Conservation (phyloP, 2,329 filamentous ascomycete genomes). For the Verticillium klebahnii region DNA sequence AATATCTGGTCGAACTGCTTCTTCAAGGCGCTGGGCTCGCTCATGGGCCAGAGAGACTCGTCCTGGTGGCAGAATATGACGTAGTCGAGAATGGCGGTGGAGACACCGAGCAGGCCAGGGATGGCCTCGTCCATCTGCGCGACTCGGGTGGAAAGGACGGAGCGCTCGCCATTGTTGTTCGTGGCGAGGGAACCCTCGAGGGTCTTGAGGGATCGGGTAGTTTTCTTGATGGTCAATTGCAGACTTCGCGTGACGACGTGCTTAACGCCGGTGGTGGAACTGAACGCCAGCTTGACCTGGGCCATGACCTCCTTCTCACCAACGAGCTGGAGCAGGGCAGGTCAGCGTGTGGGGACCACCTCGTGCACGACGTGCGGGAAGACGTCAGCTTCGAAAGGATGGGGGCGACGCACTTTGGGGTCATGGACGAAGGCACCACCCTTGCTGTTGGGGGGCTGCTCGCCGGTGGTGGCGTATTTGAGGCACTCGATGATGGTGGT, state of each 20-base stretch:
- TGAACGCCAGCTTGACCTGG: conserved; percentile 87
- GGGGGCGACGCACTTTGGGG: conserved; percentile 54
- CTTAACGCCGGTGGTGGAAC: conserved; percentile 68
- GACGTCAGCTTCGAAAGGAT: conserved; percentile 28
- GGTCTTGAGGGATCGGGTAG: conserved; percentile 70
- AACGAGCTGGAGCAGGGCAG: conserved; percentile 47
- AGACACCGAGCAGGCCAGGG: conserved; percentile 83
- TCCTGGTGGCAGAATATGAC: conserved; percentile 99
- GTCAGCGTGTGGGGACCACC: conserved; percentile 3
- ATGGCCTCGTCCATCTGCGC: conserved; percentile 80
- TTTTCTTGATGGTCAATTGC: conserved; percentile 83
- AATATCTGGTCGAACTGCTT: conserved; percentile 98
- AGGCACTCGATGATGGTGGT: conserved; percentile 98
- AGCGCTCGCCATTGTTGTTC: conserved; percentile 73
- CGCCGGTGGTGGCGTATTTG: conserved; percentile 94
- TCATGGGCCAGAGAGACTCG: conserved; percentile 95
- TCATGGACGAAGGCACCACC: conserved; percentile 95
- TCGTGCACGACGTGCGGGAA: too few species aligned
- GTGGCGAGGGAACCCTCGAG: conserved; percentile 76
- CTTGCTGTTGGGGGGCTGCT: conserved; percentile 85
- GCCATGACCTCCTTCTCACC: conserved; percentile 86
- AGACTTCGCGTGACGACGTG: conserved; percentile 82
- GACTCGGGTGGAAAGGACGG: conserved; percentile 72
- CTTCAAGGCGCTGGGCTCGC: conserved; percentile 79
- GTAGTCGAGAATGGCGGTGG: conserved; percentile 81